phyloP scores from a whole-genome alignment of 164 flowering plant genomes.

The Piper longum region DNA sequence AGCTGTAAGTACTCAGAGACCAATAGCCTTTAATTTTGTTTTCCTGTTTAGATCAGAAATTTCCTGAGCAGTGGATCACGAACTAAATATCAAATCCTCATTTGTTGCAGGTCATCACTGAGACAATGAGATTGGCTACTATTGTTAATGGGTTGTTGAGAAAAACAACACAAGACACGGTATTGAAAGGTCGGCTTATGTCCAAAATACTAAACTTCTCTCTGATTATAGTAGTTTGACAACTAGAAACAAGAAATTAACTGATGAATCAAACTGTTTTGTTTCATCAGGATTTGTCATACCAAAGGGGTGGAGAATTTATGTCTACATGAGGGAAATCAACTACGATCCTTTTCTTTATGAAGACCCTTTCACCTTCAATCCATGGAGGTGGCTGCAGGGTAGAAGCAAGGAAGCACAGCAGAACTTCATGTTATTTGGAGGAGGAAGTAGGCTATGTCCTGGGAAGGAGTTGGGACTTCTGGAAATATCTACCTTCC shows the following conservation, averaged over 20 bases:
- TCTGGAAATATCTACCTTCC: constrained; percentile 56
- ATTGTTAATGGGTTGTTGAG: constrained; percentile 41
- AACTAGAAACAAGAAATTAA: background rate
- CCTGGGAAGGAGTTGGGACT: constrained; percentile 91
- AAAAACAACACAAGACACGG: constrained; percentile 28
- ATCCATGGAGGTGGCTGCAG: constrained; percentile 73
- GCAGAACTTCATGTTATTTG: constrained; percentile 47
- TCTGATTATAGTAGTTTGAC: too few species aligned
- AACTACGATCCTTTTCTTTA: constrained; percentile 35
- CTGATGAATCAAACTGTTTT: background rate
- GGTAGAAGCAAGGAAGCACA: constrained; percentile 54
- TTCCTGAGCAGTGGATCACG: background rate
- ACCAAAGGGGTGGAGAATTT: constrained; percentile 54
- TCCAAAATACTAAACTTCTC: background rate
- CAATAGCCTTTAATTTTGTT: background rate
- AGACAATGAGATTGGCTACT: constrained; percentile 36
- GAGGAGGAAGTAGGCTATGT: constrained; percentile 75
- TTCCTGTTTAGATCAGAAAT: background rate
- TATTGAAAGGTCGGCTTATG: constrained; percentile 30
- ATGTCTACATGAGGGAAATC: constrained; percentile 35
- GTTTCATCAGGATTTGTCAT: constrained; percentile 26
- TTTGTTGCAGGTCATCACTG: constrained; percentile 32
- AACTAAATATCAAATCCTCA: background rate
- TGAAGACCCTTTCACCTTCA: constrained; percentile 34
- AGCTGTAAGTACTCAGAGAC: constrained; percentile 18